A percentile compares a stretch with the other conserved stretches of the same genome.
phyloP scores from a whole-genome alignment of 176 grass and related monocot genomes.

The Paspalum vaginatum region DNA sequence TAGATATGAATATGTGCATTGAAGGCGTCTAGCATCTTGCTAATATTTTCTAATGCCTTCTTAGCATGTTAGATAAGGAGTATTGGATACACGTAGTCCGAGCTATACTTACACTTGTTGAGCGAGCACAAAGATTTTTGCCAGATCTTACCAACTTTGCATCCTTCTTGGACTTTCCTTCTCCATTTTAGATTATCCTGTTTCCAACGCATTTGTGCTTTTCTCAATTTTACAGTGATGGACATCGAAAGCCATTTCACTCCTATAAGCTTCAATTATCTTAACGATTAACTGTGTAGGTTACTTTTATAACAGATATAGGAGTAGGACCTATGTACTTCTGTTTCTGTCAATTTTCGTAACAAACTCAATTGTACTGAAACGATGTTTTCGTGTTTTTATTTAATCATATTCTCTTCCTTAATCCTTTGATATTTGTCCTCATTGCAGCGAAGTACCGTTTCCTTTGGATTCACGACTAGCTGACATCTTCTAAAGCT shows the following conservation, averaged over 20 bases:
- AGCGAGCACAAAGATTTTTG: constrained; percentile 9
- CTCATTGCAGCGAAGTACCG: constrained; percentile 46
- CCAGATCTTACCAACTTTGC: neutral
- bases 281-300: neutral
- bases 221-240: neutral
- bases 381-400: neutral
- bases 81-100: neutral
- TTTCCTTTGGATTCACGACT: constrained; percentile 37
- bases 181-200: constrained; percentile 10
- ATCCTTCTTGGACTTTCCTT: neutral
- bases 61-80: neutral
- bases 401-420: neutral
- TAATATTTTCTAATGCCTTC: neutral
- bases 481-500: constrained; percentile 38
- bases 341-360: neutral
- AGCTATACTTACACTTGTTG: neutral
- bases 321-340: neutral
- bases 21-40: neutral
- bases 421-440: constrained; percentile 10
- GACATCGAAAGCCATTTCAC: neutral
- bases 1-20: neutral
- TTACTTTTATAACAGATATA: neutral
- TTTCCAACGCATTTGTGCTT: neutral
- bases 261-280: neutral
- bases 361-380: neutral